Conservation (phyloP, 2,329 filamentous ascomycete genomes). For the Didymella keratinophila region DNA sequence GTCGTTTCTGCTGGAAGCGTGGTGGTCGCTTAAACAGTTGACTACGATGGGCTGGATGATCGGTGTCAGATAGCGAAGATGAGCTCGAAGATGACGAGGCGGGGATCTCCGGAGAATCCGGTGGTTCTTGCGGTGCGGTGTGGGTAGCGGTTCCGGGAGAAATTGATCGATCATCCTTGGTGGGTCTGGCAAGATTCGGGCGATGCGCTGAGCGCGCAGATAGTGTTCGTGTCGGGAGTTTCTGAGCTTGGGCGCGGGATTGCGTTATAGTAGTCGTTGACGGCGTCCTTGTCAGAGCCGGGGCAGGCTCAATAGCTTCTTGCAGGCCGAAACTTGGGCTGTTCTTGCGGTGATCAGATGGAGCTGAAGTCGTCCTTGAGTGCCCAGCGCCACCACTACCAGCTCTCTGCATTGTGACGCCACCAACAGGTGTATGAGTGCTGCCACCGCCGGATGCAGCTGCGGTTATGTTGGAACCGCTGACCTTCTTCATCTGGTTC, state of each 20-base stretch:
- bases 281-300: slow-evolving; percentile 55
- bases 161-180: slow-evolving; percentile 22
- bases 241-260: slow-evolving; percentile 37
- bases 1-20: slow-evolving; percentile 44
- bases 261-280: slow-evolving; percentile 60
- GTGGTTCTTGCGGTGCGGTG: slow-evolving; percentile 19
- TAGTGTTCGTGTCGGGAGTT: slow-evolving; percentile 35
- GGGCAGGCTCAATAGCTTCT: slow-evolving; percentile 54
- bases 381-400: slow-evolving; percentile 57
- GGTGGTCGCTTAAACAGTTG: slow-evolving; percentile 56
- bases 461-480: slow-evolving; percentile 65
- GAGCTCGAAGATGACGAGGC: slow-evolving; percentile 43
- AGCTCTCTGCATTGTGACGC: slow-evolving; percentile 60
- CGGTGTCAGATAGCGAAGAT: slow-evolving; percentile 47
- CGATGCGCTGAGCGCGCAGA: slow-evolving; percentile 38
- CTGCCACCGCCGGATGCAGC: slow-evolving; percentile 47
- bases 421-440: slow-evolving; percentile 51
- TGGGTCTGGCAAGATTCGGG: slow-evolving; percentile 32
- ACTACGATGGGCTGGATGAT: slow-evolving; percentile 52
- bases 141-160: slow-evolving; percentile 16
- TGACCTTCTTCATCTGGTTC: slow-evolving; percentile 84
- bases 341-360: slow-evolving; percentile 66
- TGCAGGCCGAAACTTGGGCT: slow-evolving; percentile 60
- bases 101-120: slow-evolving; percentile 33
- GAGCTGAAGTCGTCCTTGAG: slow-evolving; percentile 59